A percentile compares a stretch with the other conserved stretches of the same genome.
phyloP scores from a whole-genome alignment of 1,284 basidiomycete genomes.

The Trametes versicolor region DNA sequence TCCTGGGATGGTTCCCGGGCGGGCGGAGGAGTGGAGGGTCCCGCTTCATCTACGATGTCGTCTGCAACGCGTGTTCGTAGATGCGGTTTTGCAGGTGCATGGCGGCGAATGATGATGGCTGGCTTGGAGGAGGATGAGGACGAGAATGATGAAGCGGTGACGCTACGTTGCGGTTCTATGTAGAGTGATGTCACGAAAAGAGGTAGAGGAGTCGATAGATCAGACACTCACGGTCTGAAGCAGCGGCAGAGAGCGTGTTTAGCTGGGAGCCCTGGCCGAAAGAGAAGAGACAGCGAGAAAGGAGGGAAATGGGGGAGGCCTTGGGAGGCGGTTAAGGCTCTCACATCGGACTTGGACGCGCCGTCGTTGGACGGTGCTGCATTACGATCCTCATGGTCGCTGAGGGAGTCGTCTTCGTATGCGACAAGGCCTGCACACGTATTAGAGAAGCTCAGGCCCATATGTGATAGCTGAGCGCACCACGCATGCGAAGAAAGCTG shows the following conservation, averaged over 20 bases:
- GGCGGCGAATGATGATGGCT: constrained; percentile 68
- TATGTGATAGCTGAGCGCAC: not conserved
- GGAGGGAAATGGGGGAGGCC: constrained; percentile 69
- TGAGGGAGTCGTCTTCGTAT: constrained; percentile 71
- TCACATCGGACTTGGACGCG: constrained; percentile 57
- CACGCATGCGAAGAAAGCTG: constrained; percentile 11
- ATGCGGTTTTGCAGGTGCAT: constrained; percentile 56
- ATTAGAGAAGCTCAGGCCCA: not conserved
- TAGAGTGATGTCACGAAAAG: not conserved
- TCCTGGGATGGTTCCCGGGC: constrained; percentile 35
- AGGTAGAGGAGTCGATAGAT: not conserved
- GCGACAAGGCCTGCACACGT: constrained; percentile 63
- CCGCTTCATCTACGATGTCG: constrained; percentile 43
- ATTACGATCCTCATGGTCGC: constrained; percentile 60
- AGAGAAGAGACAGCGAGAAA: constrained; percentile 67
- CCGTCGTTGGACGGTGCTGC: constrained; percentile 34
- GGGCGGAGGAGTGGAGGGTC: constrained; percentile 16
- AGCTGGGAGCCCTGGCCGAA: constrained; percentile 71
- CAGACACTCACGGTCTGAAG: constrained; percentile 57
- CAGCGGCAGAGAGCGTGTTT: constrained; percentile 50
- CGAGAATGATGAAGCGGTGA: constrained; percentile 2
- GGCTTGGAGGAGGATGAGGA: constrained; percentile 45
- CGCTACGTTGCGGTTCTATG: constrained; percentile 13
- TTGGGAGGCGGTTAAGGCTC: constrained; percentile 56
- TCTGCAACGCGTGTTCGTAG: constrained; percentile 59